These are phyloP conservation scores for Nasturtium officinale DNA, from an alignment of 345 rosid species.

Conservation along the genomic window DNA sequence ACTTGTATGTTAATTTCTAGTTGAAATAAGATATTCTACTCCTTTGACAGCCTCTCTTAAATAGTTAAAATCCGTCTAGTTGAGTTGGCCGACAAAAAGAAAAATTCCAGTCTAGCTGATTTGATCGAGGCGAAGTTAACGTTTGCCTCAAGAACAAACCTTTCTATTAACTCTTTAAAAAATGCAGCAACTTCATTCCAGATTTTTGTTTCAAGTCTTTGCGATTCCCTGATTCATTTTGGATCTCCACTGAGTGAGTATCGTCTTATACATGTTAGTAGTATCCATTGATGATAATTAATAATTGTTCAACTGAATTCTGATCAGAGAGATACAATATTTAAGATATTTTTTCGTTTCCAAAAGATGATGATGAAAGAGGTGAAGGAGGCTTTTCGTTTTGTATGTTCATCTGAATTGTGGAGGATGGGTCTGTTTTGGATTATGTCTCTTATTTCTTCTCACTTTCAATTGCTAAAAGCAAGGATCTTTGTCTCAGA, in stretches of 20 bases:
- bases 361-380: constrained; percentile 45
- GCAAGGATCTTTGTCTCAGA: constrained; percentile 42
- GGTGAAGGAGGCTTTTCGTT: constrained; percentile 46
- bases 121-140: constrained; percentile 18
- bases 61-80: too few relatives aligned
- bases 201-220: not conserved
- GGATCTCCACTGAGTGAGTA: not conserved
- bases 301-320: not conserved
- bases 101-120: constrained; percentile 10
- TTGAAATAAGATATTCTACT: not conserved
- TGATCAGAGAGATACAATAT: not conserved
- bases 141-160: constrained; percentile 7
- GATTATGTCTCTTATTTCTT: constrained; percentile 55
- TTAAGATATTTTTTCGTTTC: not conserved
- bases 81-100: not conserved
- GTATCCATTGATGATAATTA: not conserved
- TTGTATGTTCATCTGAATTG: constrained; percentile 49
- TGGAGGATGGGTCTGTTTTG: constrained; percentile 73
- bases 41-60: not conserved
- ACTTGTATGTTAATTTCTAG: not conserved
- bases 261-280: not conserved
- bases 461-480: constrained; percentile 57
- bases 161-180: not conserved
- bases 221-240: not conserved
- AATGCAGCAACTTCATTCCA: constrained; percentile 8